Conservation (phyloP, 257 asterid species). For the Ligustrum vulgare region DNA sequence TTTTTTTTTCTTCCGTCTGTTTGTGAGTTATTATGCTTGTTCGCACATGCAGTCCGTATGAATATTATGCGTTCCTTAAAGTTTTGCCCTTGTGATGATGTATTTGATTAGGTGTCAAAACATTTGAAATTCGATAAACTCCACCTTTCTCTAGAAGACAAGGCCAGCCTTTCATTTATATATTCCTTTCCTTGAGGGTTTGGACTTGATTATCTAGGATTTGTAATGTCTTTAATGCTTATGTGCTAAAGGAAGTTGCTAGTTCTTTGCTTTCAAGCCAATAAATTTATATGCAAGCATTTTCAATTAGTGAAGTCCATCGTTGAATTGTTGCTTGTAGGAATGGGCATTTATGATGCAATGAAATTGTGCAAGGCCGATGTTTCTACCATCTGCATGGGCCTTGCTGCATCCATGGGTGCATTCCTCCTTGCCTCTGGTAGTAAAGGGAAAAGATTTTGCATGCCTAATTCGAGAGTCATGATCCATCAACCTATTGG, state of each 20-base stretch:
- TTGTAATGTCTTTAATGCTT: neutral
- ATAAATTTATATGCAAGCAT: neutral
- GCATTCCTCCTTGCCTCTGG: constrained; percentile 93
- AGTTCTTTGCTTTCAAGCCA: neutral
- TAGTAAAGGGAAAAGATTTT: constrained; percentile 85
- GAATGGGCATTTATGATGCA: constrained; percentile 97
- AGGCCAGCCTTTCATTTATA: neutral
- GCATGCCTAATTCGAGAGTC: constrained; percentile 97
- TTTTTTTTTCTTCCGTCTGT: neutral
- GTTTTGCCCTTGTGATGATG: neutral
- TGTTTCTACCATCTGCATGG: constrained; percentile 90
- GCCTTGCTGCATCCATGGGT: constrained; percentile 95
- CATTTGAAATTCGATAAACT: neutral
- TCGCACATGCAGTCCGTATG: neutral
- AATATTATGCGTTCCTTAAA: neutral
- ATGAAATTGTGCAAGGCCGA: constrained; percentile 98
- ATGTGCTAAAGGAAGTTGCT: neutral
- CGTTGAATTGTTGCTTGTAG: constrained; percentile 39
- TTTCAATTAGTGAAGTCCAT: neutral
- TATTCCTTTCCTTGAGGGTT: neutral
- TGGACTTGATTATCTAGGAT: neutral
- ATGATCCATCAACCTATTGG: constrained; percentile 98
- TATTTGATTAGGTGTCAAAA: neutral
- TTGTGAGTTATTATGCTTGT: neutral
- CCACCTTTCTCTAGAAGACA: neutral